Base-by-base conservation (phyloP, 495 filamentous ascomycete species). In the Penicillium coffeae region DNA sequence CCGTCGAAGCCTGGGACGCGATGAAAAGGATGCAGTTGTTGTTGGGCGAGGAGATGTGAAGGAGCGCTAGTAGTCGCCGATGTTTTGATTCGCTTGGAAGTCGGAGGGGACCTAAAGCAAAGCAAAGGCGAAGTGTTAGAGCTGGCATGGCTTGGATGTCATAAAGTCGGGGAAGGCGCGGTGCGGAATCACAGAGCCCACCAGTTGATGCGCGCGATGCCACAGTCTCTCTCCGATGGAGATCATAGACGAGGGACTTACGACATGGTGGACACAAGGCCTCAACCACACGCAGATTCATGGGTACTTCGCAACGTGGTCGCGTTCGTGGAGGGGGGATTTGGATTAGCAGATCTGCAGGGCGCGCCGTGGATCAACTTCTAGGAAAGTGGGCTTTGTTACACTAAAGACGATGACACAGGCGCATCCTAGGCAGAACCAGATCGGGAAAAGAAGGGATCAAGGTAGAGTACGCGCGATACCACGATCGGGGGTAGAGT, bases 211-310 rank as follows among this genome's bases (percentile, higher is more conserved):
- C 51, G 60, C 54, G 49, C 50, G n/a, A 41, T 54, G 40, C 54
- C 54, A 27, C 44, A 47, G 59, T 63, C 59, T 63, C 59, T 47
- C 59, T 57, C 48, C 59, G 43, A 56, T 45, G 55, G 57, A 63
- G 60, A 63, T 63, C 60, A 63, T 45, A 64, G 59, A 65, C 62
- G 51, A 58, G 52, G 47, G 57, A 77, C 74, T 77, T 73, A 77
- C 74, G 74, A 76, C 74, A 77, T 77, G 55, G 63, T 73, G 68
- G 66, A 68, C 57, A 59, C 52, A 59, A 51, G 54, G 59, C 63
- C 60, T 56, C 68, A 70, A 69, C 64, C 68, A 71, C 61, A 58
- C 60, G 60, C 45, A 58, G 59, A 63, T 58, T 71, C 69, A 72
- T 71, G 67, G 71, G 69, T 66, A 68, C 59, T 30, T 65, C 67